A percentile compares a stretch with the other conserved stretches of the same genome.
Conservation (phyloP, 2,329 filamentous ascomycete species). For the Paraphoma sp. region DNA sequence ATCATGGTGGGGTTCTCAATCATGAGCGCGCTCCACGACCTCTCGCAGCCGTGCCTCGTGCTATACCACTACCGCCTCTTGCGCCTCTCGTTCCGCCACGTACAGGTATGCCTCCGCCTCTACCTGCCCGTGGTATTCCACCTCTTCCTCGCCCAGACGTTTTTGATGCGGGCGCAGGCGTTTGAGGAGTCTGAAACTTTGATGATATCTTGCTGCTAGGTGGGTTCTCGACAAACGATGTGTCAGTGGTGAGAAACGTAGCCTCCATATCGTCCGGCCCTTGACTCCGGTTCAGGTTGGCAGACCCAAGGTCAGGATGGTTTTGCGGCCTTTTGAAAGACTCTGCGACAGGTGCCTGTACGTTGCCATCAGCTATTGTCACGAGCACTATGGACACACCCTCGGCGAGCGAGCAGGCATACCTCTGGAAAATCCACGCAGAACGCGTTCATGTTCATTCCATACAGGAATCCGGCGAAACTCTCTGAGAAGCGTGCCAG, state of each 20-base stretch:
- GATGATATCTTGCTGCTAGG: conserved; percentile 59
- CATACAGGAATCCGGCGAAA: conserved; percentile 94
- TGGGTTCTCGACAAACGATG: conserved; percentile 88
- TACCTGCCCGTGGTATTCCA: conserved; percentile 44
- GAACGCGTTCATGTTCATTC: conserved; percentile 98
- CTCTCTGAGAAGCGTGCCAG: conserved; percentile 92
- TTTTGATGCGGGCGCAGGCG: conserved; percentile 34
- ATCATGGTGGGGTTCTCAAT: conserved; percentile 1
- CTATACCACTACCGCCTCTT: conserved; percentile 47
- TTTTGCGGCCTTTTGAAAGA: conserved; percentile 68
- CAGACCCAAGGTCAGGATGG: conserved; percentile 28
- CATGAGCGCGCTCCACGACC: conserved; percentile 37
- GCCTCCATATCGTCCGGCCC: conserved; percentile 67
- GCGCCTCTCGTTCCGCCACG: conserved; percentile 41
- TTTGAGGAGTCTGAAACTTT: conserved; percentile 49
- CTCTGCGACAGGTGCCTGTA: conserved; percentile 79
- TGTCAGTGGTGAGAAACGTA: conserved; percentile 93
- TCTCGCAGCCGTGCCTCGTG: conserved; percentile 41
- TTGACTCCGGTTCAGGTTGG: conserved; percentile 29
- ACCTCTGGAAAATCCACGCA: conserved; percentile 98
- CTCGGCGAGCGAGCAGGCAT: conserved; percentile 19
- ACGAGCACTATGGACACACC: neutral
- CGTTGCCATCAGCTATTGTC: neutral
- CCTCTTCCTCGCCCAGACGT: conserved; percentile 37
- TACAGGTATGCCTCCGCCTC: conserved; percentile 42